phyloP scores from a whole-genome alignment of 192 early-diverging fungal genomes.

The Dispira parvispora region DNA sequence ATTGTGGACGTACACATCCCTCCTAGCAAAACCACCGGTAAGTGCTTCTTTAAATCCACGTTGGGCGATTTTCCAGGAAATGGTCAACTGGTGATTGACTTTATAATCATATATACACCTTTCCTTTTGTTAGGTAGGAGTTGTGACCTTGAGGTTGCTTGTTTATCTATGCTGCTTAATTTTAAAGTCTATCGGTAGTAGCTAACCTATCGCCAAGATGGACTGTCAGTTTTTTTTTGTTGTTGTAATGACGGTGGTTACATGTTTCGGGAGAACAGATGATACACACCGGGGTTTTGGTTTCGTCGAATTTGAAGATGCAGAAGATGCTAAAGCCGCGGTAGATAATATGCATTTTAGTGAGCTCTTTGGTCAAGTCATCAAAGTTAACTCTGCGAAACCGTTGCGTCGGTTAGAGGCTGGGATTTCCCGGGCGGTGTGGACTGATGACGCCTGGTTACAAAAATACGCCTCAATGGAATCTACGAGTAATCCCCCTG shows the following conservation, averaged over 20 bases:
- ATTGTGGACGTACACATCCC: conserved; percentile 78
- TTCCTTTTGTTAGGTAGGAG: neutral
- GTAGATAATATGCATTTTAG: conserved; percentile 86
- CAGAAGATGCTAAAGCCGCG: conserved; percentile 72
- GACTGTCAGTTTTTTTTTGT: conserved; percentile 1
- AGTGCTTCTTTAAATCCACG: conserved; percentile 5
- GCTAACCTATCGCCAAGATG: neutral
- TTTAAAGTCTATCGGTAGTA: neutral
- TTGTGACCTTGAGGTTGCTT: neutral
- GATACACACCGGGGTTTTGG: conserved; percentile 84
- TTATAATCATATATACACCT: neutral
- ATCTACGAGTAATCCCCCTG: neutral
- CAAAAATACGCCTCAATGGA: neutral
- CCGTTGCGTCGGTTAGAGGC: conserved; percentile 18
- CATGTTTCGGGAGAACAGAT: conserved; percentile 11
- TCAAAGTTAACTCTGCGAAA: conserved; percentile 75
- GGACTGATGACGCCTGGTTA: conserved; percentile 8
- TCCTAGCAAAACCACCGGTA: conserved; percentile 59
- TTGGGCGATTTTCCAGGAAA: neutral
- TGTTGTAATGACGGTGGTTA: neutral
- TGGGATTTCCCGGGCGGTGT: conserved; percentile 5
- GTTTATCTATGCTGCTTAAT: neutral
- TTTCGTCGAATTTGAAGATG: conserved; percentile 82
- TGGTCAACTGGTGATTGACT: neutral
- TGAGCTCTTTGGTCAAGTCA: conserved; percentile 76